Evolutionary conservation across 495 filamentous ascomycete genomes (phyloP), one percentile per base, ranked within the genome.

Genomic region (Hapsidospora chrysogenum): DNA sequence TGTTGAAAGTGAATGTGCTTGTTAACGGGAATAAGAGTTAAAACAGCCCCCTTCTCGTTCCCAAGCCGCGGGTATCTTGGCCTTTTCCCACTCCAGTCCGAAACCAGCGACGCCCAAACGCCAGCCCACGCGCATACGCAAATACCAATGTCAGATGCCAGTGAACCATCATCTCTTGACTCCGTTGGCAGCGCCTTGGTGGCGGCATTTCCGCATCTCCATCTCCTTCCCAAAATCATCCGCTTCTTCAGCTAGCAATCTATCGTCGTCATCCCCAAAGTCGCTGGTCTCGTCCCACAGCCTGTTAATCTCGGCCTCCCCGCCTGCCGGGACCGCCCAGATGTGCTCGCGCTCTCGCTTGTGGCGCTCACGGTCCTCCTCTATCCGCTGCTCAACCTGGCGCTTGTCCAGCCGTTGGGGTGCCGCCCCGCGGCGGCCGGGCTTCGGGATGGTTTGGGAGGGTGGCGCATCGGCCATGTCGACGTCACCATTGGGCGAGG

Each of bases 321-420:
- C 65, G 19, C 78, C 72, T 6, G 60, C 58, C 31, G 64, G 69
- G 2, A 93, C 72, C 2, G 81, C 78, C 89, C 92, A 96, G 50
- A 87, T 86, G 43, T 70, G 79, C 52, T 97, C 89, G 11, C 89
- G 54, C 40, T 81, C 59, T 25, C 89, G 60, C 62, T 96, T 96
- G 56, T 96, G 92, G 27, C 89, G 66, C 53, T 97, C 92, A 6
- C 89, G 65, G 56, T 97, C 89, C 50, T 97, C 89, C 42, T 97
- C 92, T 41, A 97, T 95, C 33, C 89, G 58, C 60, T 95, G 86
- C 57, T 95, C 85, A 23, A 93, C 80, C 60, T 87, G 76, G 37
- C 76, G 70, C 52, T 85, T 87, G 48, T 95, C 85, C 9, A 85
- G 60, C 36, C 71, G 67, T 13, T 53, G 46, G 45, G 57, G 29